Conservation (phyloP, 345 rosid genomes). For the Nasturtium officinale region DNA sequence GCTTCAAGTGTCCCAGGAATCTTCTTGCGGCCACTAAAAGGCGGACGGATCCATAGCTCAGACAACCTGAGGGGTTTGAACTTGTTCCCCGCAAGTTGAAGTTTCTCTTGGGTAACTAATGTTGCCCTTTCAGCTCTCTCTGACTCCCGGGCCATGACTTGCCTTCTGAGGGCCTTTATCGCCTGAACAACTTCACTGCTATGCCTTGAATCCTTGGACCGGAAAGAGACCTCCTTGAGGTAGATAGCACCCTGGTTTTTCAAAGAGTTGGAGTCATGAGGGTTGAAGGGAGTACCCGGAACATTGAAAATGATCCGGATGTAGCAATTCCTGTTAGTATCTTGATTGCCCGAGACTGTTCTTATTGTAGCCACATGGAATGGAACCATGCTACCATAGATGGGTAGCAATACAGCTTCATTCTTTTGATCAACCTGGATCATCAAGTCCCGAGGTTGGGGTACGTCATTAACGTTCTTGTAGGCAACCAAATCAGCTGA, state of each 20-base stretch:
- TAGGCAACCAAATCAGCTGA: conserved; percentile 79
- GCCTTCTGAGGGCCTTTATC: conserved; percentile 80
- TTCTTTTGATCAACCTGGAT: conserved; percentile 87
- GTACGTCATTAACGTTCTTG: conserved; percentile 84
- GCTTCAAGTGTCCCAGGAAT: conserved; percentile 85
- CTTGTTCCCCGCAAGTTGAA: conserved; percentile 79
- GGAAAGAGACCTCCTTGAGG: conserved; percentile 83
- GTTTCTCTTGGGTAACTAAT: conserved; percentile 84
- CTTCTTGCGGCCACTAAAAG: conserved; percentile 90
- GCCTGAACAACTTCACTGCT: conserved; percentile 80
- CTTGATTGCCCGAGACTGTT: conserved; percentile 91
- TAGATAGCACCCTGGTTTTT: conserved; percentile 78
- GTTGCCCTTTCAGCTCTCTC: conserved; percentile 95
- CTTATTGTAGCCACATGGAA: conserved; percentile 89
- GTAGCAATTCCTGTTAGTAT: conserved; percentile 75
- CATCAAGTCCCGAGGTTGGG: conserved; percentile 72
- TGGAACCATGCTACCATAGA: conserved; percentile 87
- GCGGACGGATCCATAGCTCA: conserved; percentile 89
- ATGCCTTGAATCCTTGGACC: conserved; percentile 91
- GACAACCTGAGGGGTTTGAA: conserved; percentile 81
- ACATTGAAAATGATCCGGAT: conserved; percentile 82
- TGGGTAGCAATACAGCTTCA: conserved; percentile 83
- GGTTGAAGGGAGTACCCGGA: conserved; percentile 84
- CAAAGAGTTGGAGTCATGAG: conserved; percentile 68
- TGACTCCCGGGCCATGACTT: conserved; percentile 80